Evolutionary conservation across 192 early-diverging fungal species (phyloP), one percentile per base, ranked within the genome.

Genomic region (Linnemannia exigua): DNA sequence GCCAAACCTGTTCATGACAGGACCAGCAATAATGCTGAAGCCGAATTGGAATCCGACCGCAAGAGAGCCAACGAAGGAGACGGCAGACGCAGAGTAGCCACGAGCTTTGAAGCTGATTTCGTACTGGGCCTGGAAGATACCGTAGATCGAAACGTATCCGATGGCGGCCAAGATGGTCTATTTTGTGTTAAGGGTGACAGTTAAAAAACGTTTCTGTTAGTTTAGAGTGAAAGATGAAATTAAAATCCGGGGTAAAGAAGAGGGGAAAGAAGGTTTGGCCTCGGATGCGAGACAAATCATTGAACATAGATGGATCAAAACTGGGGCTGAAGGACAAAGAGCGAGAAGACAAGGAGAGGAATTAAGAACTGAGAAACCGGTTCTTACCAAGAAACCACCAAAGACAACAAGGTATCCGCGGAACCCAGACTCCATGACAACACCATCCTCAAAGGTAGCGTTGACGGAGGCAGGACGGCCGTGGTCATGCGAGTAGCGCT

Each of bases 341-440:
- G 12, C 37, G 37, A 15, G 16, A 70, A 33, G 67, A 67, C 20
- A 6, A 54, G 22, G 58, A 63, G 3, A 25, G 58, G 28, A 25
- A 31, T 31, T n/a, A 28, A 22, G 4, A 58, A 4, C 19, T 9
- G 7, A 66, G 14, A 51, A 14, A 25, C 25, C 6, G 14, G 0
- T 12, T 36, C 82, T 84, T 75, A 86, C 83, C 83, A 86, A 76
- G 50, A 86, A 86, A 35, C 83, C 74, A 11, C 83, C 83, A 76
- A 86, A 79, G 68, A 86, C 83, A 20, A 86, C 83, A 31, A 86
- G 83, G 69, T 86, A 79, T 67, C 83, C 83, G 14, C 74, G 69
- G 47, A 74, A 76, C n/a, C 83, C 83, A 54, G 73, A 75, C 37
- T 86, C 83, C 83, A 86, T 86, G 33, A 86, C 77, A 20, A 86